Conservation (phyloP, 2,329 filamentous ascomycete species). For the Purpureocillium lavendulum region DNA sequence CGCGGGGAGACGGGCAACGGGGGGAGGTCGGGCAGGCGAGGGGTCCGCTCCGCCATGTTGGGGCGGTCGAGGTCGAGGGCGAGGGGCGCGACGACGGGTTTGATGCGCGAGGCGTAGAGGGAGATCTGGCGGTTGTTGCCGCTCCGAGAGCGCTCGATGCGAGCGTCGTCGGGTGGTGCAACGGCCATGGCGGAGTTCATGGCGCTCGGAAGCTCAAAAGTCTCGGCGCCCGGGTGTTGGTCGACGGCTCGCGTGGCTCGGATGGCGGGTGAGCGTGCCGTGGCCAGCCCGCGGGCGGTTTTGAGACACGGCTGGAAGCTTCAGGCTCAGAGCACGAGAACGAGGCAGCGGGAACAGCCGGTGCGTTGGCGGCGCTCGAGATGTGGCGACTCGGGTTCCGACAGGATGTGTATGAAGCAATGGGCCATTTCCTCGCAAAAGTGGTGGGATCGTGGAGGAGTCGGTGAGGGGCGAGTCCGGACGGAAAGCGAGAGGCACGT, state of each 20-base stretch:
- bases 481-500: neutral
- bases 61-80: slow-evolving; percentile 3
- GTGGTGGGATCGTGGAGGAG: neutral
- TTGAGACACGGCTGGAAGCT: neutral
- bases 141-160: slow-evolving; percentile 6
- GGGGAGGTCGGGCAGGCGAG: slow-evolving; percentile 19
- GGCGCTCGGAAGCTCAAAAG: slow-evolving; percentile 9
- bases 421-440: slow-evolving; percentile 8
- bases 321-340: too few relatives aligned
- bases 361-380: slow-evolving; percentile 1
- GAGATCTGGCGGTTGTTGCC: slow-evolving; percentile 12
- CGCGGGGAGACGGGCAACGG: slow-evolving; percentile 28
- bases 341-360: neutral
- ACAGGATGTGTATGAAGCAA: slow-evolving; percentile 3
- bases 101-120: slow-evolving; percentile 14
- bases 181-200: slow-evolving; percentile 13
- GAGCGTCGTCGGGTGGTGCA: slow-evolving; percentile 7
- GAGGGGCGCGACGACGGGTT: slow-evolving; percentile 8
- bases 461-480: too few relatives aligned
- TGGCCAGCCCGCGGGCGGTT: neutral
- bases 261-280: neutral
- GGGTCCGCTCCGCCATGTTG: slow-evolving; percentile 1
- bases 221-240: slow-evolving; percentile 3
- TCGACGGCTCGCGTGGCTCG: slow-evolving; percentile 3
- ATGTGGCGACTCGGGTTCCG: slow-evolving; percentile 3